Evolutionary conservation across 768 basidiomycete genomes (phyloP), one percentile per base, ranked within the genome.

Genomic region (Tulasnella sp.): DNA sequence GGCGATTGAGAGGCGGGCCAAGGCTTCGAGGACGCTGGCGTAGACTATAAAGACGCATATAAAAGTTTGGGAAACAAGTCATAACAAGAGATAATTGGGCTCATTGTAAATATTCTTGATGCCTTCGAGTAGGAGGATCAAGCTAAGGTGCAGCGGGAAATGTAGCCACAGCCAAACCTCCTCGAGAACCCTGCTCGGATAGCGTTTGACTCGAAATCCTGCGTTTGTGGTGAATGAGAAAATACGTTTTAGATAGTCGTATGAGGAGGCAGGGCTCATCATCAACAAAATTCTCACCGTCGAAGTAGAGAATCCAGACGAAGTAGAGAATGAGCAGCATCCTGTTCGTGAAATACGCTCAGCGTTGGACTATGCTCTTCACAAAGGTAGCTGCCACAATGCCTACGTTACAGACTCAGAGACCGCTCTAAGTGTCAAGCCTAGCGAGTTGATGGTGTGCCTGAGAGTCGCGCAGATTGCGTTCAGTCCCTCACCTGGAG

Each of bases 81-180:
- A 6, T 10, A 13, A 35, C 2, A 3, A 29, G 15, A 11, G 15
- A 67, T 3, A 13, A 18, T 10, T 6, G 23, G 13, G 26, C 61
- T 15, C 32, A 67, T 29, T 67, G 32, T 35, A 67, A 16, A 67
- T 29, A 35, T 67, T 67, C 29, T 67, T 67, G 26, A 67, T 67
- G 29, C 71, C 71, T 40, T 73, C 71, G 37, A 73, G 71, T 2
- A 73, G 20, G n/a, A 73, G 71, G 46, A 73, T 73, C 40, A 73
- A 48, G 26, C 40, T 42, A 35, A 73, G 71, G 71, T 73, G 71
- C 40, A 73, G 46, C 46, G 71, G 71, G 40, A 73, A 48, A 40
- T 73, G 71, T 39, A 73, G 16, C 71, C 40, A 73, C 40, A 73
- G 71, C 71, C 71, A 73, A 10, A 73, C 46, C 26, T 73, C 71